These are phyloP conservation scores for Penicillium rolfsii DNA, from an alignment of 2,329 filamentous ascomycete species.

Conservation along the genomic window DNA sequence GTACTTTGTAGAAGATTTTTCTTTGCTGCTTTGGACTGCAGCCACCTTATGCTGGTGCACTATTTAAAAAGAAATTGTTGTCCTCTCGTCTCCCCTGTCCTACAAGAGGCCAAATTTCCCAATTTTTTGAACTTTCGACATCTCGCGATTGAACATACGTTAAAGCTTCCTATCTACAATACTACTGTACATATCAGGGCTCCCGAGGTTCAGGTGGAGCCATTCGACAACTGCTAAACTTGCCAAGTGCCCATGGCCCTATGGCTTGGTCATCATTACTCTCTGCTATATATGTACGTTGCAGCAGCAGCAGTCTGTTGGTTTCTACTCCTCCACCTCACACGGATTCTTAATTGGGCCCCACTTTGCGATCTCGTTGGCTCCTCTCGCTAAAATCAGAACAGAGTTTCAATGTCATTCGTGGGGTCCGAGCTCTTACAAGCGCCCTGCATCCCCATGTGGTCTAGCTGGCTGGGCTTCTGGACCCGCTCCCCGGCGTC, in stretches of 20 bases:
- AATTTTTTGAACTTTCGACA: not conserved
- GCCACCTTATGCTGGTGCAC: not conserved
- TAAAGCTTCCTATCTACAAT: not conserved
- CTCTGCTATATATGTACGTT: not conserved
- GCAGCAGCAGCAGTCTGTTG: no score
- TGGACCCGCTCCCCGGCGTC: conserved; percentile 14
- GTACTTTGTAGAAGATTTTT: conserved; percentile 11
- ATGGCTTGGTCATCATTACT: not conserved
- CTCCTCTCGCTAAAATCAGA: conserved; percentile 6
- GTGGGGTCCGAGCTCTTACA: conserved; percentile 12
- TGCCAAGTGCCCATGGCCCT: not conserved
- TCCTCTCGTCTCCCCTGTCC: not conserved
- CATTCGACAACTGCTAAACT: not conserved
- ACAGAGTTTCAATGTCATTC: conserved; percentile 10
- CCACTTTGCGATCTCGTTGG: conserved; percentile 6
- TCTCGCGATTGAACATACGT: not conserved
- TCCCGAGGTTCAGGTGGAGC: not conserved
- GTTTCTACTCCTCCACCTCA: not conserved
- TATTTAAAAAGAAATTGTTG: not conserved
- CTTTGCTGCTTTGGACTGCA: not conserved
- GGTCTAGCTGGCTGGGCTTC: conserved; percentile 15
- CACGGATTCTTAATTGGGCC: not conserved
- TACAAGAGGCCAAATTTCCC: not conserved
- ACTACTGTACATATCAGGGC: not conserved
- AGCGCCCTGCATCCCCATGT: conserved; percentile 23